These are phyloP conservation scores for Vigna angularis DNA, from an alignment of 306 rosid species.

Conservation along the genomic window DNA sequence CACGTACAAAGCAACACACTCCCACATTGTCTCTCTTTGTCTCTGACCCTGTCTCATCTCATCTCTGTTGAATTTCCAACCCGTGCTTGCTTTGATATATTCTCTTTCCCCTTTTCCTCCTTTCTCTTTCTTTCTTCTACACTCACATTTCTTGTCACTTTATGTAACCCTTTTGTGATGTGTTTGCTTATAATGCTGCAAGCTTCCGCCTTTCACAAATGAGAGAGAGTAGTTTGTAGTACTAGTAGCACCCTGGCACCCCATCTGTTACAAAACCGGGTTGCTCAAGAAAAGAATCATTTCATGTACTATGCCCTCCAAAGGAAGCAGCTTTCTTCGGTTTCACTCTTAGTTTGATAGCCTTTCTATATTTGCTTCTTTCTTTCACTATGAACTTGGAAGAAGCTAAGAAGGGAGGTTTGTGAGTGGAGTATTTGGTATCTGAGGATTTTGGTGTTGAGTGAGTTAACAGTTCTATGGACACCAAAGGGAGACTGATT, in stretches of 20 bases:
- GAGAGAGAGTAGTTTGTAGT: slow-evolving; percentile 1
- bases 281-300: slow-evolving; percentile 63
- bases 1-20: neutral
- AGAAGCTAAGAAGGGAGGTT: slow-evolving; percentile 31
- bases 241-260: neutral
- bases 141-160: slow-evolving; percentile 1
- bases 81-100: slow-evolving; percentile 44
- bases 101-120: slow-evolving; percentile 1
- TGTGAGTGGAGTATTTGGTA: slow-evolving; percentile 8
- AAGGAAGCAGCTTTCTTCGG: slow-evolving; percentile 29
- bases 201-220: slow-evolving; percentile 41
- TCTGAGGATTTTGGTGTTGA: slow-evolving; percentile 41
- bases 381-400: slow-evolving; percentile 31
- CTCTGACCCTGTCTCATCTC: slow-evolving; percentile 32
- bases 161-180: slow-evolving; percentile 12
- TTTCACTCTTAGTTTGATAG: slow-evolving; percentile 30
- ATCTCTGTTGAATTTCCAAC: slow-evolving; percentile 43
- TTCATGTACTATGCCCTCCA: neutral
- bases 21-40: slow-evolving; percentile 34
- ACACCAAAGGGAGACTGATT: slow-evolving; percentile 68
- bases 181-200: slow-evolving; percentile 22
- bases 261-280: slow-evolving; percentile 38
- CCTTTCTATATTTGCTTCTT: slow-evolving; percentile 29
- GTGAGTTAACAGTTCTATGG: slow-evolving; percentile 54
- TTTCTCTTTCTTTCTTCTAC: neutral